phyloP scores from a whole-genome alignment of 352 stramenopile species.

The Pythium chondricola region DNA sequence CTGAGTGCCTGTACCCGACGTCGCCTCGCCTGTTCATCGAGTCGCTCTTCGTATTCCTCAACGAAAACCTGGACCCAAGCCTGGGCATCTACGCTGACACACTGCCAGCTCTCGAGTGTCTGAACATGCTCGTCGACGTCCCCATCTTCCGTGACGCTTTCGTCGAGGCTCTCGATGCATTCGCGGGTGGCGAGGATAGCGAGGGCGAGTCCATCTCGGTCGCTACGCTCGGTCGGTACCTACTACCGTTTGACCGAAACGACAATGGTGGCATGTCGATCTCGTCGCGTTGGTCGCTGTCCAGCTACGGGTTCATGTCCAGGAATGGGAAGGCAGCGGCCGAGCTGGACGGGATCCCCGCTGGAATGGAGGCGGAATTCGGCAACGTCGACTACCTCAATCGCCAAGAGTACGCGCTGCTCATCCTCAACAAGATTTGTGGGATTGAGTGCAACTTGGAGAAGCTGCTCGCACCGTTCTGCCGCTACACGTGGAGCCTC shows the following conservation, averaged over 20 bases:
- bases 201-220: slow-evolving; percentile 71
- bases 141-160: slow-evolving; percentile 45
- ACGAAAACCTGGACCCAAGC: slow-evolving; percentile 69
- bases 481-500: slow-evolving; percentile 70
- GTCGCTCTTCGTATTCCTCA: slow-evolving; percentile 66
- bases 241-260: slow-evolving; percentile 58
- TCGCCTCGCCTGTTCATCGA: slow-evolving; percentile 55
- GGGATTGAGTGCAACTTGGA: slow-evolving; percentile 66
- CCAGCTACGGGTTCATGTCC: slow-evolving; percentile 68
- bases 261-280: slow-evolving; percentile 60
- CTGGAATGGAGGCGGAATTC: slow-evolving; percentile 60
- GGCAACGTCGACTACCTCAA: slow-evolving; percentile 71
- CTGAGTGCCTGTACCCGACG: slow-evolving; percentile 44
- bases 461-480: slow-evolving; percentile 68
- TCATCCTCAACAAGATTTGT: slow-evolving; percentile 80
- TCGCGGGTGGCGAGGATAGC: slow-evolving; percentile 50
- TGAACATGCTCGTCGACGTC: slow-evolving; percentile 65
- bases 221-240: slow-evolving; percentile 62
- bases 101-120: slow-evolving; percentile 56
- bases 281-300: slow-evolving; percentile 67
- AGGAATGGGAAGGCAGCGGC: slow-evolving; percentile 26
- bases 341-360: slow-evolving; percentile 23
- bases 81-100: slow-evolving; percentile 76
- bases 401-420: slow-evolving; percentile 64
- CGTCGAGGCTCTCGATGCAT: slow-evolving; percentile 58